Conservation (phyloP, 2,329 filamentous ascomycete species). For the Cladosporium austrohemisphaericum region DNA sequence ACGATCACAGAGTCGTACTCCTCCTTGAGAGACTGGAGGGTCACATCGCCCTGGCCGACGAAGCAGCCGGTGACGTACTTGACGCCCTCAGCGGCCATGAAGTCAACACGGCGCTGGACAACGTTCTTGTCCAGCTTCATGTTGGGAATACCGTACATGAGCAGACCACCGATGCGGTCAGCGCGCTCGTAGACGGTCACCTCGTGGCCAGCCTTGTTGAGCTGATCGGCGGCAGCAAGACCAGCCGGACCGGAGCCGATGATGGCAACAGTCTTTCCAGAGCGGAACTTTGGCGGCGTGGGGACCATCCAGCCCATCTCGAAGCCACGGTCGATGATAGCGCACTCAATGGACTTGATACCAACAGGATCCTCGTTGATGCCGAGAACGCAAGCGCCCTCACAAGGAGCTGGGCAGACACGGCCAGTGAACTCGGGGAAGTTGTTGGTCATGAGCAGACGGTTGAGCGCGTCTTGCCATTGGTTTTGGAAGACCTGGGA, state of each 20-base stretch:
- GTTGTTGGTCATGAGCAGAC: conserved; percentile 94
- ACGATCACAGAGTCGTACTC: conserved; percentile 81
- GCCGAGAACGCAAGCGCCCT: conserved; percentile 90
- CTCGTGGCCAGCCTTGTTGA: conserved; percentile 84
- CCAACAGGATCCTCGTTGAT: conserved; percentile 97
- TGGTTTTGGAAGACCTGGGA: too few relatives aligned
- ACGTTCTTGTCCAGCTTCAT: conserved; percentile 99
- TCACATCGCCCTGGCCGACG: conserved; percentile 69
- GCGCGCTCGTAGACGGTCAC: conserved; percentile 92
- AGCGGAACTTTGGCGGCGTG: conserved; percentile 70
- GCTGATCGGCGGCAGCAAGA: conserved; percentile 84
- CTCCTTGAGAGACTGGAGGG: conserved; percentile 67
- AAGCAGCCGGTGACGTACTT: conserved; percentile 73
- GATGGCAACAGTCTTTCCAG: conserved; percentile 81
- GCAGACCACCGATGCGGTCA: conserved; percentile 82
- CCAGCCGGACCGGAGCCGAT: conserved; percentile 91
- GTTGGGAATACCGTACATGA: conserved; percentile 99
- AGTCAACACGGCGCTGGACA: conserved; percentile 90
- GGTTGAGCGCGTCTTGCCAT: conserved; percentile 88
- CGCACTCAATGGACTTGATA: conserved; percentile 97
- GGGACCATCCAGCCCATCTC: conserved; percentile 98
- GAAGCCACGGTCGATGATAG: conserved; percentile 95
- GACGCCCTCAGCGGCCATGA: conserved; percentile 87
- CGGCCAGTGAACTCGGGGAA: conserved; percentile 97
- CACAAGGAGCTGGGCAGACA: conserved; percentile 93